These are phyloP conservation scores for Leptodermis oblonga DNA, from an alignment of 257 asterid species.

Conservation along the genomic window DNA sequence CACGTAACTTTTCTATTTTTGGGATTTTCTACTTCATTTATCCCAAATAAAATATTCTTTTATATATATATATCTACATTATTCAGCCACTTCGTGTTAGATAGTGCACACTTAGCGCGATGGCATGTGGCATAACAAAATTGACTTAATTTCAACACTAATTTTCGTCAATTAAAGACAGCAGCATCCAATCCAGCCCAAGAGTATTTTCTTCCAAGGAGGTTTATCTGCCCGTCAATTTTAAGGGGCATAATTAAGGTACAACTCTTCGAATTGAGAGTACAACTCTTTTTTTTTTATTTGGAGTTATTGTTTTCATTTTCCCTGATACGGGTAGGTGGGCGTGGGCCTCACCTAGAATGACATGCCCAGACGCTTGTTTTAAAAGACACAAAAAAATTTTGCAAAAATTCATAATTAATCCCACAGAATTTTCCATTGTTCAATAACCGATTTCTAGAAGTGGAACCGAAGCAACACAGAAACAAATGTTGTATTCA, in stretches of 20 bases:
- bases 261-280: neutral
- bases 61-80: too few relatives aligned
- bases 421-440: neutral
- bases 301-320: neutral
- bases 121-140: too few relatives aligned
- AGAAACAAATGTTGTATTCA: neutral
- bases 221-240: neutral
- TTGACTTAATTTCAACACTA: too few relatives aligned
- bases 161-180: too few relatives aligned
- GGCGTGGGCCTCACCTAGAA: slow-evolving; percentile 11
- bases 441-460: neutral
- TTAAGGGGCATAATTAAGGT: too few relatives aligned
- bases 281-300: neutral
- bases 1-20: too few relatives aligned
- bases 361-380: slow-evolving; percentile 12
- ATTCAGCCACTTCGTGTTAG: too few relatives aligned
- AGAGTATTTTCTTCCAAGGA: too few relatives aligned
- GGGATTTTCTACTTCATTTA: too few relatives aligned
- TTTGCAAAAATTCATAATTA: neutral
- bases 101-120: too few relatives aligned
- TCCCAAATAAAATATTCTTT: too few relatives aligned
- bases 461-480: slow-evolving; percentile 23
- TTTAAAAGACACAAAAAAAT: slow-evolving; percentile 5
- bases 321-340: neutral
- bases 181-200: neutral